Conservation (phyloP, 495 filamentous ascomycete species). For the Penicillium maclennaniae region DNA sequence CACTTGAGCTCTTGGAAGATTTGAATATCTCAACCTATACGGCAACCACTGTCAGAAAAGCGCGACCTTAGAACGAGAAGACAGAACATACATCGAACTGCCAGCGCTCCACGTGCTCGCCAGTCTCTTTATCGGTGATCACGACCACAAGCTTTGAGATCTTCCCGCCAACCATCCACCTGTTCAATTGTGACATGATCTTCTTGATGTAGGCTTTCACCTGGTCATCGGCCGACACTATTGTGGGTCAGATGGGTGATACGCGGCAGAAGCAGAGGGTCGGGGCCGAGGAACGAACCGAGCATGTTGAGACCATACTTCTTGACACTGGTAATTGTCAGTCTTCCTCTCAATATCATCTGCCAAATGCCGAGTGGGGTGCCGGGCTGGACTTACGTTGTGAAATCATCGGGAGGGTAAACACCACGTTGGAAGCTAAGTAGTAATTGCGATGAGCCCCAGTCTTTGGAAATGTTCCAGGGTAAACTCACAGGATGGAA, state of each 20-base stretch:
- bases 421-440: conserved; percentile 87
- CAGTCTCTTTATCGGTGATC: conserved; percentile 92
- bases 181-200: conserved; percentile 93
- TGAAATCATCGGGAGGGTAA: conserved; percentile 97
- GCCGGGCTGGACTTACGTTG: conserved; percentile 55
- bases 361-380: not conserved
- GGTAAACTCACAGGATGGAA: conserved; percentile 66
- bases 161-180: conserved; percentile 94
- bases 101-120: conserved; percentile 94
- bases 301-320: conserved; percentile 99
- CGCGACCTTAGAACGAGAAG: not conserved
- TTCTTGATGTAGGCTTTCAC: conserved; percentile 99
- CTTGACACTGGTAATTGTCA: conserved; percentile 61
- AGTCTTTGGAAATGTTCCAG: not conserved
- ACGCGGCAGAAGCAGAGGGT: not conserved
- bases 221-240: conserved; percentile 91
- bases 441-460: conserved; percentile 9
- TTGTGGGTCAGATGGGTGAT: conserved; percentile 10
- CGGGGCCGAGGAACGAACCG: conserved; percentile 39
- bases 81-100: conserved; percentile 77
- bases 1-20: conserved; percentile 47
- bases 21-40: conserved; percentile 68
- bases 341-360: not conserved
- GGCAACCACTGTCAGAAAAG: conserved; percentile 6
- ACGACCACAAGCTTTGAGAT: conserved; percentile 96